Conservation (phyloP, 345 rosid species). For the sweet orange (Citrus sinensis) region DVS_A1.0 CM039169.1:24937001-24937500, state of each 20-base stretch:
- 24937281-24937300: neutral
- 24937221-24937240: conserved; percentile 14
- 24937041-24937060: conserved; percentile 36
- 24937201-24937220: conserved; percentile 24
- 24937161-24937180: conserved; percentile 28
- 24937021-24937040: conserved; percentile 46
- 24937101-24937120: conserved; percentile 29
- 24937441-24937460: no score
- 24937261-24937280: no score
- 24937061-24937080: conserved; percentile 41
- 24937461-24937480: no score
- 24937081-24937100: conserved; percentile 47
- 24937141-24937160: conserved; percentile 9
- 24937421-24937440: no score
- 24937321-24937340: no score
- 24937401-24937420: no score
- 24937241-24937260: neutral
- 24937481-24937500: no score
- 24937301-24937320: no score
- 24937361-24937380: no score
- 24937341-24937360: no score
- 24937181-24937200: conserved; percentile 14
- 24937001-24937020: conserved; percentile 32
- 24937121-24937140: conserved; percentile 35
- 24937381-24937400: no score